Evolutionary conservation across 345 rosid species (phyloP).

Genomic region (Hirschfeldia incana): DNA sequence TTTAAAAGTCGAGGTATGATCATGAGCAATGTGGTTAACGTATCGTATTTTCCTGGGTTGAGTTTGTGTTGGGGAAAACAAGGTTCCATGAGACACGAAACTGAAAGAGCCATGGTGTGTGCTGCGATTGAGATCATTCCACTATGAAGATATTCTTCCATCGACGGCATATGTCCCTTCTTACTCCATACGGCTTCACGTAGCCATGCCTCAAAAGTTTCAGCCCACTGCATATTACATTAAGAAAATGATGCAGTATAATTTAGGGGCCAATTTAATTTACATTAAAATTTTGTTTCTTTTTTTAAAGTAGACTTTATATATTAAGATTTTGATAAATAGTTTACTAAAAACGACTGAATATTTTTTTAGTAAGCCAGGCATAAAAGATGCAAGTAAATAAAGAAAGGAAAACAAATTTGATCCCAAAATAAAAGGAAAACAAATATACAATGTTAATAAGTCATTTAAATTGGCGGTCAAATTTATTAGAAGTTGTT

Average conservation of each 20-base stretch:
- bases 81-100: constrained; percentile 30
- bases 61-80: constrained; percentile 34
- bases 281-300: not conserved
- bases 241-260: not conserved
- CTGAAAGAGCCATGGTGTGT: constrained; percentile 50
- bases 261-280: not conserved
- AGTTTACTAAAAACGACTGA: not conserved
- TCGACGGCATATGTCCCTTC: constrained; percentile 39
- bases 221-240: constrained; percentile 50
- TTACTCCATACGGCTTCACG: constrained; percentile 61
- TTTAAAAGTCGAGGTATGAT: constrained; percentile 54
- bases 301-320: not conserved
- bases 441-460: not conserved
- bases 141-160: constrained; percentile 48
- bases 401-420: not conserved
- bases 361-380: not conserved
- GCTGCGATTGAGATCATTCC: constrained; percentile 57
- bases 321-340: not conserved
- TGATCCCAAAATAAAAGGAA: no score
- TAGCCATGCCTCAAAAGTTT: constrained; percentile 67
- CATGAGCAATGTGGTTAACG: constrained; percentile 54
- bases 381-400: not conserved
- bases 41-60: constrained; percentile 37
- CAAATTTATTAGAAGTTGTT: not conserved
- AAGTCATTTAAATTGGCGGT: not conserved